Base-by-base conservation (phyloP, 1,284 basidiomycete genomes). In the Trichosporon ovoides region DNA sequence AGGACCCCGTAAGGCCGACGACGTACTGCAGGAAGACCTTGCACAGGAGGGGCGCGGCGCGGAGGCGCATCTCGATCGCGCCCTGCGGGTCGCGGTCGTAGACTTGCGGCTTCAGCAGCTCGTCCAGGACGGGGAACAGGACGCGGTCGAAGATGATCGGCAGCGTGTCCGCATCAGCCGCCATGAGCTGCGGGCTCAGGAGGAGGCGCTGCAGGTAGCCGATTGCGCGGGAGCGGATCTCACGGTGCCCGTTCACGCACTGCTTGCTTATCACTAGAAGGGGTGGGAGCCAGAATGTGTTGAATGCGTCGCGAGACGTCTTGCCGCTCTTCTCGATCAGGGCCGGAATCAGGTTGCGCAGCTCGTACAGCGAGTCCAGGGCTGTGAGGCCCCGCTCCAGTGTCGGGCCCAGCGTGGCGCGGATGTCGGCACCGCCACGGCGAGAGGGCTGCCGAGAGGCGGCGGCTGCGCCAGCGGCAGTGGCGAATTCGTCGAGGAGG, bases 11-110 rank as follows among this genome's bases (percentile, higher is more conserved):
- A 59, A 94, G 85, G 36, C 87, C 83, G 31, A 89, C 82, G 62
- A 94, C 87, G 63, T 93, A 88, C 69, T 96, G 91, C 82, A 98
- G 87, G 79, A 98, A 97, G 5, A 87, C 86, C 77, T 97, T 97
- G 83, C 91, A 96, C 24, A 98, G 80, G 52, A 98, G 78, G 16
- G 88, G 89, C 13, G 88, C 90, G 2, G 90, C 91, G 38, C 91
- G 84, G 38, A 96, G 76, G 10, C 94, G 84, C 19, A 91, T 94
- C 79, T 98, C 94, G 7, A 87, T 83, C 83, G 97, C 89, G 31
- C 89, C 91, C 59, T 84, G 82, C 0, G 89, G 87, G 72, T 97
- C 93, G 35, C 87, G 81, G 59, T 84, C 80, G 69, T 87, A 85
- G 9, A 89, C 84, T 62, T 92, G 87, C 3, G 91, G 87, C 72